phyloP scores from a whole-genome alignment of 768 basidiomycete species.

The Boletus rubropictus region DNA sequence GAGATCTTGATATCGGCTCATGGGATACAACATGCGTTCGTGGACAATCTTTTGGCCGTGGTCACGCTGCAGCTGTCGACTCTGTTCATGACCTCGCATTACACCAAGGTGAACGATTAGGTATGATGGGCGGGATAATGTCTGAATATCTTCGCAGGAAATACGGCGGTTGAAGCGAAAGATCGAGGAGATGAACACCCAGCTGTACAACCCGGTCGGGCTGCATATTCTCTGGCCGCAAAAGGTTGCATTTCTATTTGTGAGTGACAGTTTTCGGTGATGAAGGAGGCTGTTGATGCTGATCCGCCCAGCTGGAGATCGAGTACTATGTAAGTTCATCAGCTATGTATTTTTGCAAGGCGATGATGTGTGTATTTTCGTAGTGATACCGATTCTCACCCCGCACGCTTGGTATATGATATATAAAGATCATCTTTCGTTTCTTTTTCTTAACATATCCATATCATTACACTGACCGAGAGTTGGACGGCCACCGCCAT shows the following conservation, averaged over 20 bases:
- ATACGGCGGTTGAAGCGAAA: conserved; percentile 59
- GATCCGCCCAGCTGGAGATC: conserved; percentile 70
- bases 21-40: conserved; percentile 60
- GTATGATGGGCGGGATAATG: background rate
- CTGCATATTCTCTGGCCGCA: conserved; percentile 84
- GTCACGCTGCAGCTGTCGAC: conserved; percentile 77
- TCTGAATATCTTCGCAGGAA: conserved; percentile 47
- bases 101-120: conserved; percentile 58
- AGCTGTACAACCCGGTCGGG: conserved; percentile 79
- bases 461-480: conserved; percentile 5
- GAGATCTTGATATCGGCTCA: conserved; percentile 82
- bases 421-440: no score
- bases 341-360: background rate
- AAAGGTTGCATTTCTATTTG: conserved; percentile 84
- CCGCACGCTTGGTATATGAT: no score
- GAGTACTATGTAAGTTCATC: conserved; percentile 79
- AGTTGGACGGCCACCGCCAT: no score
- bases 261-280: conserved; percentile 41
- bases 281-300: background rate
- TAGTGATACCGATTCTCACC: conserved; percentile 26
- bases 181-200: conserved; percentile 64
- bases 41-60: conserved; percentile 77
- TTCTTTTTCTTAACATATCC: background rate
- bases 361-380: background rate
- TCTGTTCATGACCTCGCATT: conserved; percentile 66